Base-by-base conservation (phyloP, 371 early-diverging fungal species). In the Polyrhizophydium stewartii region DNA sequence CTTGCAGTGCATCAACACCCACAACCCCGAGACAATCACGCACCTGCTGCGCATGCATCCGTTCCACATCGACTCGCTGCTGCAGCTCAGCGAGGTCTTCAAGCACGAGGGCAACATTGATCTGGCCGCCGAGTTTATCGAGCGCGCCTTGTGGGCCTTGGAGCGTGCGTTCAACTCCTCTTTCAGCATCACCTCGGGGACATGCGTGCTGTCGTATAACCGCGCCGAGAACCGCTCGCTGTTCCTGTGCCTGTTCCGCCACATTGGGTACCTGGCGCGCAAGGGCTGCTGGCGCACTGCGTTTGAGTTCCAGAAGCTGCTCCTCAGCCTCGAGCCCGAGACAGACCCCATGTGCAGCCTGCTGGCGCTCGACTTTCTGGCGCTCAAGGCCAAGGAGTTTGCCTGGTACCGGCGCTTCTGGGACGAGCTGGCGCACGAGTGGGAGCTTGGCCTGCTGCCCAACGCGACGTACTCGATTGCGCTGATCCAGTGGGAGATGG, bases 251-350 rank as follows among this genome's bases (percentile, higher is more conserved):
- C 63, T 95, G 25, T 90, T 87, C 63, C 79, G 92, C 16, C 94
- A 94, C 46, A 83, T 93, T 50, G 85, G 87, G 67, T 90, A 87
- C 65, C 63, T 93, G 61, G 79, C 88, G n/a, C 82, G 93, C 25
- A 81, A 88, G 51, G 94, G 96, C 9, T 94, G 94, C 73, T 95
- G 96, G 96, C 71, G 91, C 41, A 94, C 94, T 5, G 89, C 91
- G 9, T 88, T 93, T 61, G 96, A 94, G 72, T 86, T 92, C 61
- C 84, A 87, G 60, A 95, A 91, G 72, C 72, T 92, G 17, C 71
- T 94, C 24, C 68, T 89, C 47, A 86, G 88, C 58, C 72, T 94
- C 51, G 91, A 91, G 65, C 91, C 92, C 0, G 75, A 67, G 10
- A 69, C 68, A 13, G 96, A 95, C 62, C 92, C 94, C 12, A 66